Conservation (phyloP, 345 rosid species). For the Eucalyptus paniculata region DNA sequence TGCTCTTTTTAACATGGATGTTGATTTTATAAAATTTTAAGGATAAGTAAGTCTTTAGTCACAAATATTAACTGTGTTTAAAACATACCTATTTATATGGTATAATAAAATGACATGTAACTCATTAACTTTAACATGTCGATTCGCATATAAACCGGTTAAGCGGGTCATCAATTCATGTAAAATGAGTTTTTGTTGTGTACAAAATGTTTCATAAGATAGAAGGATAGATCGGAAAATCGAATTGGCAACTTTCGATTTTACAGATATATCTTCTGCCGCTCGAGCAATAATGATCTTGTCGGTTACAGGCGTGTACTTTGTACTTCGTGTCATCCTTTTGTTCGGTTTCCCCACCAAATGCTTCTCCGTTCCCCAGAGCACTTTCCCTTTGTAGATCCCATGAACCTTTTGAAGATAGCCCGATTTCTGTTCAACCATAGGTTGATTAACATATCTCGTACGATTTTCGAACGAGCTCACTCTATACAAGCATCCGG, state of each 20-base stretch:
- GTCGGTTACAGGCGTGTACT: neutral
- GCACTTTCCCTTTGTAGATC: neutral
- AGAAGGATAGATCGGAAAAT: neutral
- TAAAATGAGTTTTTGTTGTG: neutral
- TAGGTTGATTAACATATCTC: neutral
- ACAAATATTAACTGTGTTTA: neutral
- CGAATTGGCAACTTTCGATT: neutral
- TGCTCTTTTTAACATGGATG: neutral
- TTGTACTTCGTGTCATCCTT: neutral
- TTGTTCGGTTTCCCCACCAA: neutral
- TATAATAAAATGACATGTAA: neutral
- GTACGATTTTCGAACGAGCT: neutral
- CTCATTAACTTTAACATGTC: neutral
- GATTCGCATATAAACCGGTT: neutral
- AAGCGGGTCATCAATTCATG: accelerated
- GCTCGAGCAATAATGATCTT: neutral
- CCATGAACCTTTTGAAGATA: neutral
- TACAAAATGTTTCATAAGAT: neutral
- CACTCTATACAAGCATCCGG: neutral
- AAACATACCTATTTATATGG: accelerated
- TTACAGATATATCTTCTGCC: neutral
- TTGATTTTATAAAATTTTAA: neutral
- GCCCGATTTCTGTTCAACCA: neutral
- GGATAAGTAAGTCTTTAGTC: neutral
- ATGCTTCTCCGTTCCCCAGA: neutral